Conservation (phyloP, 2,329 filamentous ascomycete genomes). For the Neonectria sp. region DNA sequence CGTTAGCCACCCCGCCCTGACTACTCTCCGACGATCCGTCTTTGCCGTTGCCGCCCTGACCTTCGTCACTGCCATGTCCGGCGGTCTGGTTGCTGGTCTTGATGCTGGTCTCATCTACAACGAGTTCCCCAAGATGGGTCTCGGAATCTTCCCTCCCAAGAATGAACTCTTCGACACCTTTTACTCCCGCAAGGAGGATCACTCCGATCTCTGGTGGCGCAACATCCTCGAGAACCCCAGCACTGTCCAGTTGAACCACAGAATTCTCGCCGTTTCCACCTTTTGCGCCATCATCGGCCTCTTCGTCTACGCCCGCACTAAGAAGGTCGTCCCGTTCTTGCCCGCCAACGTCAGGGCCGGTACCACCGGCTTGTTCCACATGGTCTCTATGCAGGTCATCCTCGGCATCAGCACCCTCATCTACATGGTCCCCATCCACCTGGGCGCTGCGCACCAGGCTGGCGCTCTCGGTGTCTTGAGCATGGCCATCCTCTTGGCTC, state of each 20-base stretch:
- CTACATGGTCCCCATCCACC: conserved; percentile 90
- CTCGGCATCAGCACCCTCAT: conserved; percentile 93
- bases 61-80: conserved; percentile 93
- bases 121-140: conserved; percentile 96
- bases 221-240: conserved; percentile 98
- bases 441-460: conserved; percentile 94
- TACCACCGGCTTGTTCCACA: conserved; percentile 84
- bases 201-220: conserved; percentile 92
- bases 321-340: conserved; percentile 70
- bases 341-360: conserved; percentile 77
- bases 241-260: conserved; percentile 95
- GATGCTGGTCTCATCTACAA: conserved; percentile 99
- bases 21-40: conserved; percentile 80
- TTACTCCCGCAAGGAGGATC: conserved; percentile 85
- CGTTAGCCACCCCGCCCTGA: conserved; percentile 78
- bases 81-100: conserved; percentile 92
- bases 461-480: conserved; percentile 89
- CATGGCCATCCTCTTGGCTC: conserved; percentile 84
- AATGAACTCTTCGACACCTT: conserved; percentile 88
- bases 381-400: conserved; percentile 85
- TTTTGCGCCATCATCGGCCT: conserved; percentile 86
- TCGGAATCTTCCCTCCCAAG: conserved; percentile 84
- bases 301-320: conserved; percentile 84
- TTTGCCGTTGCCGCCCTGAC: conserved; percentile 81
- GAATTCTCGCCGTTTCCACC: conserved; percentile 90